These are phyloP conservation scores for Deinandra increscens DNA, from an alignment of 129 eudicot genomes.

Conservation along the genomic window DNA sequence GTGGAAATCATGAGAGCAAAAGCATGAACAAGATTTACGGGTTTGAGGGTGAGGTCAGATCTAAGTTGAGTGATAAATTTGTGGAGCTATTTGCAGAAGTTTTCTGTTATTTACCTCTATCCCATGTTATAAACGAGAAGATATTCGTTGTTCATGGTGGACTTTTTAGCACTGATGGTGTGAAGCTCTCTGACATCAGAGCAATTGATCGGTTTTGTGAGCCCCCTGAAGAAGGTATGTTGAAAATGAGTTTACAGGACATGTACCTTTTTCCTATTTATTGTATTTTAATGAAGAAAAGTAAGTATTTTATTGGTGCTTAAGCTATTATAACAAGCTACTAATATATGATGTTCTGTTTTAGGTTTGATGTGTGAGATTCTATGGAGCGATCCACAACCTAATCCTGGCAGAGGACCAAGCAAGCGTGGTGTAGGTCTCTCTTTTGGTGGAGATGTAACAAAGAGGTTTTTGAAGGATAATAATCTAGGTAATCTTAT, in stretches of 20 bases:
- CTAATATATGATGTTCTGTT: neutral
- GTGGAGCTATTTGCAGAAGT: constrained; percentile 98
- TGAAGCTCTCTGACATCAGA: constrained; percentile 85
- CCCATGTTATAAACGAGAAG: constrained; percentile 84
- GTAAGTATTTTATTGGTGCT: neutral
- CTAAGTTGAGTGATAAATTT: constrained; percentile 79
- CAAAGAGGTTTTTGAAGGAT: constrained; percentile 86
- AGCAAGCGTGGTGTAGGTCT: constrained; percentile 99
- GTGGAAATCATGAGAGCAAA: constrained; percentile 99
- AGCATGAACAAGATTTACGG: constrained; percentile 99
- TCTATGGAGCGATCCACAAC: constrained; percentile 99
- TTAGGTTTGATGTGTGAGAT: constrained; percentile 98
- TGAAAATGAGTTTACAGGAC: neutral
- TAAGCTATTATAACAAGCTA: neutral
- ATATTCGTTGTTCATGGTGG: constrained; percentile 97
- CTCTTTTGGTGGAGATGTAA: constrained; percentile 88
- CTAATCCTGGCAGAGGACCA: constrained; percentile 93
- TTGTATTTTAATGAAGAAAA: neutral
- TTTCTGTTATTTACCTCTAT: constrained; percentile 91
- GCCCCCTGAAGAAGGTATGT: constrained; percentile 96
- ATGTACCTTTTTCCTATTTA: neutral
- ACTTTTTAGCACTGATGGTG: constrained; percentile 97
- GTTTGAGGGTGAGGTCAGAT: constrained; percentile 94
- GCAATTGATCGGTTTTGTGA: constrained; percentile 92
- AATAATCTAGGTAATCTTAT: constrained; percentile 64